These are phyloP conservation scores for Iberis pinnata DNA, from an alignment of 345 rosid genomes.

Conservation along the genomic window DNA sequence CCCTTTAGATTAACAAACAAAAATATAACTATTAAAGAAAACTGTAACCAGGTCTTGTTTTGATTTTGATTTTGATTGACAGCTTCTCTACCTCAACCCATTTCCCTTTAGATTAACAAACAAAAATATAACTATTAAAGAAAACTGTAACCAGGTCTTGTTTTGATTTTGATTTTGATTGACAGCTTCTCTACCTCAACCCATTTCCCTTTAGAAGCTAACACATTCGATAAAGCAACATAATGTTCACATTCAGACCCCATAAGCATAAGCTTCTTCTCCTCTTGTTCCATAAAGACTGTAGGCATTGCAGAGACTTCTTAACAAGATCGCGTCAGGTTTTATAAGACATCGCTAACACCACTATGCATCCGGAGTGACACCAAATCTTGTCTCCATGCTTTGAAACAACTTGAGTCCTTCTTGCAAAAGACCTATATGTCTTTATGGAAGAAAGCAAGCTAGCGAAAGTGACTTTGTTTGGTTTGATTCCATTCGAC, in stretches of 20 bases:
- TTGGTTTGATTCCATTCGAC: slow-evolving; percentile 42
- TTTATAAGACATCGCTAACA: slow-evolving; percentile 37
- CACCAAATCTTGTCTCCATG: slow-evolving; percentile 31
- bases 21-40: too few species aligned
- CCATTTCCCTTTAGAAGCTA: slow-evolving; percentile 48
- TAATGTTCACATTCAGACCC: slow-evolving; percentile 37
- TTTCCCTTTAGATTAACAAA: too few species aligned
- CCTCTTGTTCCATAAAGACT: slow-evolving; percentile 34
- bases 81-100: slow-evolving; percentile 47
- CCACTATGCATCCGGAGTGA: slow-evolving; percentile 44
- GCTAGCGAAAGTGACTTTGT: slow-evolving; percentile 52
- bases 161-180: slow-evolving; percentile 27
- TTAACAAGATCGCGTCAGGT: slow-evolving; percentile 40
- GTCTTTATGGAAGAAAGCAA: slow-evolving; percentile 54
- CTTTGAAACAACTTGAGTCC: slow-evolving; percentile 43
- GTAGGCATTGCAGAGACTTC: slow-evolving; percentile 45
- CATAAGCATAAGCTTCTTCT: neutral
- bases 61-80: slow-evolving; percentile 31
- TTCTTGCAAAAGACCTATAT: slow-evolving; percentile 43
- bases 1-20: too few species aligned
- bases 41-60: slow-evolving; percentile 28
- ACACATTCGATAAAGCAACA: slow-evolving; percentile 50
- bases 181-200: slow-evolving; percentile 42
- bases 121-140: too few species aligned
- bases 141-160: slow-evolving; percentile 29